Percentiles rank a stretch among this genome's conserved stretches.
Evolutionary conservation across 2,329 filamentous ascomycete genomes (phyloP).

Genomic region (Pseudopyricularia javanii): DNA sequence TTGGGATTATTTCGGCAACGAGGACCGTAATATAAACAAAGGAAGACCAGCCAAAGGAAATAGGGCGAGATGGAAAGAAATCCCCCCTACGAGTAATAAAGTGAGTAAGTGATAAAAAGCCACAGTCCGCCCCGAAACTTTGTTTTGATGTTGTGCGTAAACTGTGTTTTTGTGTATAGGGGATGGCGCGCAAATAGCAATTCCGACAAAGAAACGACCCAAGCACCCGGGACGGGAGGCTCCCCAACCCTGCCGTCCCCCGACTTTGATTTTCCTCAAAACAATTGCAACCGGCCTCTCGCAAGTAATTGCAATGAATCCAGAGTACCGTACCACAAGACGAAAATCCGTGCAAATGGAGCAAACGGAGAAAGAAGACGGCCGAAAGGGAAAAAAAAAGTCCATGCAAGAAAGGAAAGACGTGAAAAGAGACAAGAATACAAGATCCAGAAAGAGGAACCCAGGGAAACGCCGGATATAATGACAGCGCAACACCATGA

Average conservation of each 20-base stretch:
- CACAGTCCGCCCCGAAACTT: neutral
- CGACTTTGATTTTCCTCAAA: neutral
- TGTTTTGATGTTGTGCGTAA: neutral
- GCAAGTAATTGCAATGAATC: neutral
- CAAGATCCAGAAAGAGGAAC: neutral
- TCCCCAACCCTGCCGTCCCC: neutral
- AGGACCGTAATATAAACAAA: slow-evolving; percentile 1
- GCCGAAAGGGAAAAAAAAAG: neutral
- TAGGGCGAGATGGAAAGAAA: neutral
- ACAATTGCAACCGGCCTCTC: neutral
- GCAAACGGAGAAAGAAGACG: neutral
- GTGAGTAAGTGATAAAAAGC: neutral
- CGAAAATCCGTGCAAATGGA: slow-evolving; percentile 3
- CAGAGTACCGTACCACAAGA: neutral
- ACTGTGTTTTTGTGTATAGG: neutral
- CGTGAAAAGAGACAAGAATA: neutral
- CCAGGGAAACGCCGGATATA: neutral
- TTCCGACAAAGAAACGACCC: neutral
- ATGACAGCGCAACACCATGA: neutral
- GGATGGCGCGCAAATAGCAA: neutral
- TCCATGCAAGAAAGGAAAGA: neutral
- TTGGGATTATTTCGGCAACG: neutral
- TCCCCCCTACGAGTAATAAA: neutral
- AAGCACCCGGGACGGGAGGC: neutral
- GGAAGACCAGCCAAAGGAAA: slow-evolving; percentile 3